Evolutionary conservation across 495 filamentous ascomycete genomes (phyloP).

Genomic region (Penicillium paradoxum): DNA sequence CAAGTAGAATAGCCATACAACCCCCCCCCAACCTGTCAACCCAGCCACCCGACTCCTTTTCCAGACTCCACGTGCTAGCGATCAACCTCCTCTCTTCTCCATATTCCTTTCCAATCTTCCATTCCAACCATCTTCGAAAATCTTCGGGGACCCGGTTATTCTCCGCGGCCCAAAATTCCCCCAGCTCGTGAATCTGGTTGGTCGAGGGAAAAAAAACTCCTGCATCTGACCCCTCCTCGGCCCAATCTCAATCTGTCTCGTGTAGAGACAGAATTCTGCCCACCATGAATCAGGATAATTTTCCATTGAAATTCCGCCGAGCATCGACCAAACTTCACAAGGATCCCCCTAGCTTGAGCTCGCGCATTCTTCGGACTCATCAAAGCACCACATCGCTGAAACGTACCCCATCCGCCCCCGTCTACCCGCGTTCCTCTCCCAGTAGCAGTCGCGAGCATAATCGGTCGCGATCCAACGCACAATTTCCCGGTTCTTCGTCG

Average conservation of each 20-base stretch:
- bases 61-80: slow-evolving; percentile 22
- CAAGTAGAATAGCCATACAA: background rate
- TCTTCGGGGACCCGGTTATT: slow-evolving; percentile 5
- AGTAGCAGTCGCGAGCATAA: slow-evolving; percentile 43
- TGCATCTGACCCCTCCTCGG: slow-evolving; percentile 26
- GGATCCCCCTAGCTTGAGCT: slow-evolving; percentile 41
- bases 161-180: slow-evolving; percentile 1
- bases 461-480: slow-evolving; percentile 47
- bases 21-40: background rate
- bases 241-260: slow-evolving; percentile 31
- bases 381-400: slow-evolving; percentile 50
- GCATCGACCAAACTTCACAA: slow-evolving; percentile 48
- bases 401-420: slow-evolving; percentile 66
- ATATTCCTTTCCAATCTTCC: slow-evolving; percentile 1
- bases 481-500: slow-evolving; percentile 44
- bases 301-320: slow-evolving; percentile 45
- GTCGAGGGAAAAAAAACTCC: slow-evolving; percentile 5
- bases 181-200: slow-evolving; percentile 8
- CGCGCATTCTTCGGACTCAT: slow-evolving; percentile 42
- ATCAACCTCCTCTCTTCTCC: slow-evolving; percentile 7
- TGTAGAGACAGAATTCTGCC: slow-evolving; percentile 22
- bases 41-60: slow-evolving; percentile 20
- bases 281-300: slow-evolving; percentile 44
- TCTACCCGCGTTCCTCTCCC: slow-evolving; percentile 43
- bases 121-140: background rate